These are phyloP conservation scores for Daldinia childiae DNA, from an alignment of 495 filamentous ascomycete genomes.

Conservation along the genomic window DNA sequence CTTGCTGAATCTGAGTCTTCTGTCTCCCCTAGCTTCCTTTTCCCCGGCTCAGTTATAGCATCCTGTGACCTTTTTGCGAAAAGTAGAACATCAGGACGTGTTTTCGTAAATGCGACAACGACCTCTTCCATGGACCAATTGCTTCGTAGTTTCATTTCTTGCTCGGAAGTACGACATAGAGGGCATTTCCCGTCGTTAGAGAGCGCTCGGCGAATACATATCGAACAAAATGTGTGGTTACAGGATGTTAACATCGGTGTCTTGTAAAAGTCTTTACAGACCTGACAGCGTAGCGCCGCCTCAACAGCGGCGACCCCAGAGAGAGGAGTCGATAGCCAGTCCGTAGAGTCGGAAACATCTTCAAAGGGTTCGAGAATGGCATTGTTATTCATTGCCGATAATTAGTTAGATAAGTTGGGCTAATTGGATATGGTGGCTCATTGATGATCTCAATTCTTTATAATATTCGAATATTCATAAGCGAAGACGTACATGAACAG, in stretches of 20 bases:
- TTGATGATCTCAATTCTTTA: background rate
- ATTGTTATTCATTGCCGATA: slow-evolving; percentile 26
- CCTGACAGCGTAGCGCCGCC: slow-evolving; percentile 87
- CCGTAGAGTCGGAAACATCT: slow-evolving; percentile 86
- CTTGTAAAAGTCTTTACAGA: slow-evolving; percentile 97
- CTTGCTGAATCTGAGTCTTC: slow-evolving; percentile 34
- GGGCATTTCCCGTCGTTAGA: slow-evolving; percentile 86
- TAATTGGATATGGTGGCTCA: background rate
- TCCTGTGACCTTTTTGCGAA: slow-evolving; percentile 61
- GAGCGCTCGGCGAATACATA: slow-evolving; percentile 89
- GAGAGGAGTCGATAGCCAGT: slow-evolving; percentile 88
- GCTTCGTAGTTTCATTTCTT: slow-evolving; percentile 82
- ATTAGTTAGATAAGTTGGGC: background rate
- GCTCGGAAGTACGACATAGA: slow-evolving; percentile 76
- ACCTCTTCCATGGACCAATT: slow-evolving; percentile 87
- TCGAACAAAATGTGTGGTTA: slow-evolving; percentile 94
- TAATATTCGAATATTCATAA: background rate
- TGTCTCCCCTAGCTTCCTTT: slow-evolving; percentile 61
- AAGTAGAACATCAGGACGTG: slow-evolving; percentile 68
- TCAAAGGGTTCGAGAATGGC: slow-evolving; percentile 44
- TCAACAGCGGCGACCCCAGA: slow-evolving; percentile 79
- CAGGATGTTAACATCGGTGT: slow-evolving; percentile 95
- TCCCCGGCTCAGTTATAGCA: slow-evolving; percentile 40
- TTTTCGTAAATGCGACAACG: slow-evolving; percentile 77
- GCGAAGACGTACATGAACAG: background rate